Conservation (phyloP, 2,329 filamentous ascomycete species). For the Trichoderma sp. region DNA sequence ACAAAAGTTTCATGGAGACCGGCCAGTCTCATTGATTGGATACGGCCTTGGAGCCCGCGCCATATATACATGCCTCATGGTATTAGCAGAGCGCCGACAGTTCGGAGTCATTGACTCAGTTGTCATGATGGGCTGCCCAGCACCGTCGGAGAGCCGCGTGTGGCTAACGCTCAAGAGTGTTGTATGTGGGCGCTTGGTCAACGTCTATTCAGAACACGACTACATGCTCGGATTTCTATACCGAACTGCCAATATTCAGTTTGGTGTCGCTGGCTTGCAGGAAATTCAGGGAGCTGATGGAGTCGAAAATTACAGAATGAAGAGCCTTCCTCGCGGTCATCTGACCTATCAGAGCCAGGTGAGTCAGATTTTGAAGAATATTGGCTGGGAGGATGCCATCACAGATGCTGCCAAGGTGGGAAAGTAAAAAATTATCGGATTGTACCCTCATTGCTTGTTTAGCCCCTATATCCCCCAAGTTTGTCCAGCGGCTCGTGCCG, state of each 20-base stretch:
- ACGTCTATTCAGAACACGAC: constrained; percentile 86
- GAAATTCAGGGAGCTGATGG: constrained; percentile 67
- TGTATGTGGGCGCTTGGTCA: constrained; percentile 82
- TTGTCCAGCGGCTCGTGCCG: not conserved
- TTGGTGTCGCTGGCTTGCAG: constrained; percentile 84
- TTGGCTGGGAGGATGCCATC: constrained; percentile 71
- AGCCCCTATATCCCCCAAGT: not conserved
- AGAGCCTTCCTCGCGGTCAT: constrained; percentile 68
- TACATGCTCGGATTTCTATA: constrained; percentile 88
- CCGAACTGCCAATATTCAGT: constrained; percentile 77
- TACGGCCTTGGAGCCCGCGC: constrained; percentile 82
- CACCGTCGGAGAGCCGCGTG: constrained; percentile 69
- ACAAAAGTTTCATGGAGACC: constrained; percentile 75
- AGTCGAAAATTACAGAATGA: constrained; percentile 70
- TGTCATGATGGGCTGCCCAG: constrained; percentile 81
- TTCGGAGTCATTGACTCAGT: constrained; percentile 88
- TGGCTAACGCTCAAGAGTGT: constrained; percentile 81
- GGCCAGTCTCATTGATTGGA: constrained; percentile 78
- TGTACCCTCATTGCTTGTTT: constrained; percentile 12
- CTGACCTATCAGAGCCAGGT: constrained; percentile 70
- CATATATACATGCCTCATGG: constrained; percentile 82
- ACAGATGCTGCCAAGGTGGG: constrained; percentile 36
- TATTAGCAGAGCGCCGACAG: constrained; percentile 75
- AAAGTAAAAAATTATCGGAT: constrained; percentile 23
- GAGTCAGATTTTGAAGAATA: constrained; percentile 66